Conservation (phyloP, 768 basidiomycete species). For the Psilocybe azurescens region DNA sequence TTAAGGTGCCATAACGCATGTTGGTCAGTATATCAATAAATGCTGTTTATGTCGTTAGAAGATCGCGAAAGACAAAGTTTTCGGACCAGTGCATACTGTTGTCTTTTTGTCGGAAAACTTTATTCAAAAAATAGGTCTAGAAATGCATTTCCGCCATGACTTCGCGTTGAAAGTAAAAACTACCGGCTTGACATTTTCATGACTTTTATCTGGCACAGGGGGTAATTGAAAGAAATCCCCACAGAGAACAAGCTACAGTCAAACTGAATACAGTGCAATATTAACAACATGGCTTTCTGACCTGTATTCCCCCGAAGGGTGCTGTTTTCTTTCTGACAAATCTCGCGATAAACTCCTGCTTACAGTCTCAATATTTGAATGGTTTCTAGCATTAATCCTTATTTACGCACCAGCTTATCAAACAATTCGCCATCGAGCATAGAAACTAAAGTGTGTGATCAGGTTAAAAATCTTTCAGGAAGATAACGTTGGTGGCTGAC, state of each 20-base stretch:
- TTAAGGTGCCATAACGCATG: constrained; percentile 78
- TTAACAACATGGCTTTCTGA: neutral
- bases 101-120: constrained; percentile 79
- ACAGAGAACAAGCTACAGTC: constrained; percentile 64
- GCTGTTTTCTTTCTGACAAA: constrained; percentile 41
- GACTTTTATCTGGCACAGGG: constrained; percentile 58
- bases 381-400: neutral
- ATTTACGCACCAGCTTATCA: constrained; percentile 64
- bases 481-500: constrained; percentile 40
- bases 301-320: constrained; percentile 22
- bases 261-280: neutral
- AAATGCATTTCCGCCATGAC: constrained; percentile 62
- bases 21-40: constrained; percentile 89
- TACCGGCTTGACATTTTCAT: constrained; percentile 46
- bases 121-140: constrained; percentile 50
- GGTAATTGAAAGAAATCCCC: constrained; percentile 87
- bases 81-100: constrained; percentile 36
- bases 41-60: constrained; percentile 40
- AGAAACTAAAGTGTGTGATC: constrained; percentile 49
- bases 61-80: neutral
- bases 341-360: constrained; percentile 44
- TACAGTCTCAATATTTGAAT: constrained; percentile 6
- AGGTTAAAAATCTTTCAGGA: neutral
- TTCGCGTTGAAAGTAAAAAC: constrained; percentile 71
- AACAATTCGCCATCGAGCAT: constrained; percentile 77